These are phyloP conservation scores for Smithsoniella earleae DNA, from an alignment of 163 green algal genomes.

Conservation along the genomic window DNA sequence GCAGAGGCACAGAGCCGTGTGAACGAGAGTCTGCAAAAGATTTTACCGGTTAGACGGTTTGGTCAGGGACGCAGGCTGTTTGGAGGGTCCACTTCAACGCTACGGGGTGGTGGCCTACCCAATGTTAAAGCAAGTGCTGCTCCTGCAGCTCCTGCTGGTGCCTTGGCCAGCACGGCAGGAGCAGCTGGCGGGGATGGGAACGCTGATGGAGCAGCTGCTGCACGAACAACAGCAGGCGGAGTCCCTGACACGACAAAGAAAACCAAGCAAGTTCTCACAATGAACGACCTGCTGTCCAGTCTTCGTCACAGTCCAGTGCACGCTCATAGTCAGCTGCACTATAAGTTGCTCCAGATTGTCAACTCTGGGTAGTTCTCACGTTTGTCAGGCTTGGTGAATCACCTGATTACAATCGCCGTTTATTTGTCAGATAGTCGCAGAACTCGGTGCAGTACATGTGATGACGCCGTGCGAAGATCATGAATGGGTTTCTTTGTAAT, in stretches of 20 bases:
- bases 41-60: conserved; percentile 3
- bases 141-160: not conserved
- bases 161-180: not conserved
- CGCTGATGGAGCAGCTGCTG: not conserved
- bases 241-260: not conserved
- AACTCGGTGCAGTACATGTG: too few relatives aligned
- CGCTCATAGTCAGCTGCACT: conserved; percentile 20
- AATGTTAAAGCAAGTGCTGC: conserved; percentile 18
- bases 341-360: conserved; percentile 16
- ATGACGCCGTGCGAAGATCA: too few relatives aligned
- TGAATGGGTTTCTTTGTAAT: too few relatives aligned
- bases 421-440: too few relatives aligned
- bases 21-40: conserved; percentile 23
- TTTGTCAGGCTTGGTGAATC: too few relatives aligned
- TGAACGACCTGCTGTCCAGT: conserved; percentile 9
- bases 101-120: not conserved
- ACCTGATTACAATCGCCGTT: too few relatives aligned
- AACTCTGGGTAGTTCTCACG: too few relatives aligned
- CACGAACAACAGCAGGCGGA: not conserved
- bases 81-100: not conserved
- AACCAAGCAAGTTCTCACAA: not conserved
- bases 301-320: conserved; percentile 1
- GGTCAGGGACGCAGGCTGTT: conserved; percentile 4
- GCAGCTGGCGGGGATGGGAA: not conserved
- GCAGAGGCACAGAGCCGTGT: conserved; percentile 26